A percentile compares a stretch with the other conserved stretches of the same genome.
These are phyloP conservation scores for Quercus variabilis DNA, from an alignment of 306 rosid genomes.

Conservation along the genomic window DNA sequence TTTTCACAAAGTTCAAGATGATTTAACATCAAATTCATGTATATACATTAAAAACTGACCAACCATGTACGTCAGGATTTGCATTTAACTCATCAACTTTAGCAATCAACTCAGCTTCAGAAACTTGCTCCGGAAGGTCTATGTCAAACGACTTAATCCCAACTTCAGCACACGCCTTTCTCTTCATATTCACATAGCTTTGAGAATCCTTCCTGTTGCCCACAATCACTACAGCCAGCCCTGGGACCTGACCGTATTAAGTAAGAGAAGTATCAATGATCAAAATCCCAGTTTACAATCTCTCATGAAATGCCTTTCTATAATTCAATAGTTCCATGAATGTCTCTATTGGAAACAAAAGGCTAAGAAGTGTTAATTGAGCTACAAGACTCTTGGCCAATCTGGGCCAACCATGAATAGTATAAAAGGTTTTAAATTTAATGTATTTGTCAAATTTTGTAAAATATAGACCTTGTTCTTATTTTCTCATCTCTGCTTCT, in stretches of 20 bases:
- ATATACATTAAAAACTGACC: constrained; percentile 3
- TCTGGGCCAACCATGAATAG: too few relatives aligned
- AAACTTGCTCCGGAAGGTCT: constrained; percentile 70
- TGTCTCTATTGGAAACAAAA: too few relatives aligned
- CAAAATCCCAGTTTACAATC: too few relatives aligned
- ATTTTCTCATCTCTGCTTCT: too few relatives aligned
- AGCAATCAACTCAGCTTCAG: constrained; percentile 56
- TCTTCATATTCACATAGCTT: constrained; percentile 81
- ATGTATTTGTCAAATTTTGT: too few relatives aligned
- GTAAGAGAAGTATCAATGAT: too few relatives aligned
- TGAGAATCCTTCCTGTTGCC: constrained; percentile 85
- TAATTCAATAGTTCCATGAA: too few relatives aligned
- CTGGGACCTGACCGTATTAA: constrained; percentile 58
- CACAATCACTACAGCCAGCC: constrained; percentile 87
- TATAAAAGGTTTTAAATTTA: too few relatives aligned
- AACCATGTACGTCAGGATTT: constrained; percentile 77
- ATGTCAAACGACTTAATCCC: constrained; percentile 79
- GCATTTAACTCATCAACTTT: constrained; percentile 65
- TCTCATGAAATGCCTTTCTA: too few relatives aligned
- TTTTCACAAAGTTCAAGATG: background rate
- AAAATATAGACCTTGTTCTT: too few relatives aligned
- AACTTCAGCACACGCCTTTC: constrained; percentile 85
- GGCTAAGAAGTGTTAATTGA: too few relatives aligned
- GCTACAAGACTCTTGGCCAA: too few relatives aligned
- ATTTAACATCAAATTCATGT: background rate